Percentiles rank a stretch among this genome's conserved stretches.
Conservation (phyloP, 163 green algal species). For the Chlamydomonas reinhardtii region DNA sequence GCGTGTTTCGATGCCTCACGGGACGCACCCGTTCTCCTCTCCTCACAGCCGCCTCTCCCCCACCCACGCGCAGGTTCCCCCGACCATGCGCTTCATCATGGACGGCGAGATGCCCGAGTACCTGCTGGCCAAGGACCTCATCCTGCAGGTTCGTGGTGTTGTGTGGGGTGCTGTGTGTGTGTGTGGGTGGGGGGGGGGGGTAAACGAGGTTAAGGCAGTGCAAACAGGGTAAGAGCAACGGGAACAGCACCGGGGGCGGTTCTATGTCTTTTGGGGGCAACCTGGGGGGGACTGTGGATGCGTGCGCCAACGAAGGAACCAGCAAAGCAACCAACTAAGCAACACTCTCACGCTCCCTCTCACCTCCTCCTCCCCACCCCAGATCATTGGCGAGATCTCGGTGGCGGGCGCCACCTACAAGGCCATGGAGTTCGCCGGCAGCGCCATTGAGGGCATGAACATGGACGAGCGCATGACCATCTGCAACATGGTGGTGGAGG, state of each 20-base stretch:
- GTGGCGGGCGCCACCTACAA: conserved; percentile 94
- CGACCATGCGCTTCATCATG: conserved; percentile 95
- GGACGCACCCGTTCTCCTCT: too few species aligned
- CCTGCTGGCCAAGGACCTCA: conserved; percentile 92
- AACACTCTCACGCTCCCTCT: neutral
- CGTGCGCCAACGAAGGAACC: too few species aligned
- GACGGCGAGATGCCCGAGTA: conserved; percentile 96
- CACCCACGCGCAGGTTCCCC: conserved; percentile 76
- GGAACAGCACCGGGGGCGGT: too few species aligned
- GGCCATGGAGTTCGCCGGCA: conserved; percentile 95
- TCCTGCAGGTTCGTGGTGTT: conserved; percentile 63
- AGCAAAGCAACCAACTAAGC: too few species aligned
- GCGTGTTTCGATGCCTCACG: too few species aligned
- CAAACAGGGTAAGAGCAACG: too few species aligned
- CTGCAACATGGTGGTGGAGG: conserved; percentile 99
- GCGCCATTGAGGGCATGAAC: conserved; percentile 84
- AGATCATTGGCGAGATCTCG: conserved; percentile 97
- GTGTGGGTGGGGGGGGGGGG: neutral
- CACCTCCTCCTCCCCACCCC: neutral
- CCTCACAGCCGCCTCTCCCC: neutral
- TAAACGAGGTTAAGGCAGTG: too few species aligned
- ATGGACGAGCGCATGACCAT: conserved; percentile 99
- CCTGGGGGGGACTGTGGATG: too few species aligned
- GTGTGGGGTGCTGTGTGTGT: neutral
- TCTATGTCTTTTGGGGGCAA: too few species aligned